A percentile compares a stretch with the other conserved stretches of the same genome.
Conservation (phyloP, 2,329 filamentous ascomycete species). For the Diplodia scrobiculata region DNA sequence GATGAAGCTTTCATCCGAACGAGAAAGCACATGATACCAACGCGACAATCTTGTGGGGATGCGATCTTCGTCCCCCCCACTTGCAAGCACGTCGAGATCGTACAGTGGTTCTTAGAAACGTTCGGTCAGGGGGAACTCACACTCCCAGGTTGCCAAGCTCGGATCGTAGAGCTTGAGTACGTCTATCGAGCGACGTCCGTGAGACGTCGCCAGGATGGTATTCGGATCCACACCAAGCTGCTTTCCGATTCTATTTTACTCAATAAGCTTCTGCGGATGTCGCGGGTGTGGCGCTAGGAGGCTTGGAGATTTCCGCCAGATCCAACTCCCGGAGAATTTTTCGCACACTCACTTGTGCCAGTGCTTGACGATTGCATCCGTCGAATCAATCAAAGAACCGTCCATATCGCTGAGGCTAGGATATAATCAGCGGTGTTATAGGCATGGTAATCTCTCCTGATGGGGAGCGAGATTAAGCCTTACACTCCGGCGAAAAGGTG, state of each 20-base stretch:
- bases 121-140: conserved; percentile 56
- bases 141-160: conserved; percentile 88
- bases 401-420: conserved; percentile 71
- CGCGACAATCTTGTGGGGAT: background rate
- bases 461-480: conserved; percentile 29
- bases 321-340: conserved; percentile 15
- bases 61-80: conserved; percentile 1
- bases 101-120: background rate
- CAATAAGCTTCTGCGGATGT: conserved; percentile 23
- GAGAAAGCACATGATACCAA: background rate
- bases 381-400: conserved; percentile 82
- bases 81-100: background rate
- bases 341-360: conserved; percentile 66
- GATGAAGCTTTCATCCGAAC: conserved; percentile 1
- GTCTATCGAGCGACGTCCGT: conserved; percentile 88
- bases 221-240: conserved; percentile 84
- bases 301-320: conserved; percentile 12
- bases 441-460: conserved; percentile 12
- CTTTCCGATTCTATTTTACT: conserved; percentile 63
- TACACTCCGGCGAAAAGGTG: conserved; percentile 51
- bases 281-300: conserved; percentile 10
- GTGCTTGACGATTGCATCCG: conserved; percentile 73
- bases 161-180: conserved; percentile 76
- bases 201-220: conserved; percentile 84
- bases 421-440: conserved; percentile 27